Conservation (phyloP, 192 early-diverging fungal species). For the Coemansia sp. region DNA sequence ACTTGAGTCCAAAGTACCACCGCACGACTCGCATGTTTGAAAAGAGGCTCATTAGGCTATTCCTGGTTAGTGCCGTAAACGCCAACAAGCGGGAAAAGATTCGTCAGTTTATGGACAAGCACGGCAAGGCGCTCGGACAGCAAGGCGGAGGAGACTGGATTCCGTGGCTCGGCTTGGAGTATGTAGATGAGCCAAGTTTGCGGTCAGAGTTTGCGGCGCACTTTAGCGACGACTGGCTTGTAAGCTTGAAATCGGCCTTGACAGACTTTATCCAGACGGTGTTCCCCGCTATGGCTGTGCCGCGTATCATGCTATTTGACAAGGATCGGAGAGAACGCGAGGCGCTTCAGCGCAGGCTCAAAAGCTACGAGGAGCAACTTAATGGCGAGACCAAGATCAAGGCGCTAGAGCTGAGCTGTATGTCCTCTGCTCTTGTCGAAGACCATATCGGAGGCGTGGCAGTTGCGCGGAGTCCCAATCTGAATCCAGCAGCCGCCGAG, state of each 20-base stretch:
- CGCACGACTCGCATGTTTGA: slow-evolving; percentile 53
- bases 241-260: slow-evolving; percentile 33
- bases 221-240: slow-evolving; percentile 47
- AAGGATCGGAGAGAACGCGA: slow-evolving; percentile 40
- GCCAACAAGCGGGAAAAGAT: slow-evolving; percentile 16
- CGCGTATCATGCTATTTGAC: slow-evolving; percentile 54
- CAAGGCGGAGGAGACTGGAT: slow-evolving; percentile 55
- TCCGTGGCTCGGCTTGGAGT: slow-evolving; percentile 53
- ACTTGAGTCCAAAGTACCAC: slow-evolving; percentile 54
- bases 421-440: slow-evolving; percentile 32
- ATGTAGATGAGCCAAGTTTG: slow-evolving; percentile 31
- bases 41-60: slow-evolving; percentile 48
- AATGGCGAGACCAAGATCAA: slow-evolving; percentile 45
- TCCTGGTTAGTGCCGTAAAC: slow-evolving; percentile 39
- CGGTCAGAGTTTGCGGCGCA: slow-evolving; percentile 50
- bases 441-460: slow-evolving; percentile 41
- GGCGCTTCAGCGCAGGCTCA: slow-evolving; percentile 25
- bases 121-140: slow-evolving; percentile 40
- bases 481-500: background rate
- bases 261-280: slow-evolving; percentile 50
- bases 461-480: slow-evolving; percentile 12
- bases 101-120: slow-evolving; percentile 36
- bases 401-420: slow-evolving; percentile 10
- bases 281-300: slow-evolving; percentile 51
- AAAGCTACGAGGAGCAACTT: slow-evolving; percentile 33